phyloP scores from a whole-genome alignment of 78 protist species.

The Reticulomyxa filosa region DNA sequence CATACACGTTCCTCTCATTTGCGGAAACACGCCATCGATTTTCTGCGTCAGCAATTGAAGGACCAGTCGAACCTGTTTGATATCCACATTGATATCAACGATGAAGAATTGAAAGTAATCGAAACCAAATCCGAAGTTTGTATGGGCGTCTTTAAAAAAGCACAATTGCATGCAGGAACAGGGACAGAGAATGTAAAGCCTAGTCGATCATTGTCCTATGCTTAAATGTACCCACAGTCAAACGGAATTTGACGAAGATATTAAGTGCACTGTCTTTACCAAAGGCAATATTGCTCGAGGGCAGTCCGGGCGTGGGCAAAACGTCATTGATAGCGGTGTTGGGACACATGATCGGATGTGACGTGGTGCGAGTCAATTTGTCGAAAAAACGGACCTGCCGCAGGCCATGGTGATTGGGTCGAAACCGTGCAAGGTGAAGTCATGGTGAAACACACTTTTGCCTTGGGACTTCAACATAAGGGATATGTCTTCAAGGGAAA shows the following conservation, averaged over 20 bases:
- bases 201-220: no score
- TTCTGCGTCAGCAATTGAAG: no score
- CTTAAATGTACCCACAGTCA: no score
- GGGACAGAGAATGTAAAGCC: no score
- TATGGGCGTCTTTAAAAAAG: no score
- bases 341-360: slow-evolving; percentile 44
- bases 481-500: slow-evolving; percentile 59
- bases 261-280: slow-evolving; percentile 63
- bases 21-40: no score
- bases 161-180: no score
- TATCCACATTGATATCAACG: no score
- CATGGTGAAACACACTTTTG: neutral
- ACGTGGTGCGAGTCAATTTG: slow-evolving; percentile 86
- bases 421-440: neutral
- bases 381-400: slow-evolving; percentile 93
- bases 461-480: slow-evolving; percentile 99
- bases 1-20: no score
- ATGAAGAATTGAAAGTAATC: no score
- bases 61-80: no score
- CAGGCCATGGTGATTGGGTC: slow-evolving; percentile 14
- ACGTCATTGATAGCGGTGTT: slow-evolving; percentile 72
- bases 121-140: no score
- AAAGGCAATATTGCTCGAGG: slow-evolving; percentile 33
- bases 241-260: slow-evolving; percentile 47
- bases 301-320: slow-evolving; percentile 97